Conservation (phyloP, 495 filamentous ascomycete genomes). For the Sporormia fimetaria region DNA sequence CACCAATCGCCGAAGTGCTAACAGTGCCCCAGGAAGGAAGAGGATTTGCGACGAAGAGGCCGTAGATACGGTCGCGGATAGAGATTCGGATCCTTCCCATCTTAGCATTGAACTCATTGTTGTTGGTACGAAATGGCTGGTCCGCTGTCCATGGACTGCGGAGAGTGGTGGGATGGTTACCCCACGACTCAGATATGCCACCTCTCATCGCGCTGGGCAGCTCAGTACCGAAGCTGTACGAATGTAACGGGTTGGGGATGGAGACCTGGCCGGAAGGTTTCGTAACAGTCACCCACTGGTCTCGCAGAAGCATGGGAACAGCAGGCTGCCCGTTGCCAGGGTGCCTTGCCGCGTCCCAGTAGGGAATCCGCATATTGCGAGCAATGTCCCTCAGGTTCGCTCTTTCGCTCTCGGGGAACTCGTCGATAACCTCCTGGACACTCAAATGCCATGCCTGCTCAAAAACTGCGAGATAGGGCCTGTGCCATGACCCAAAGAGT, state of each 20-base stretch:
- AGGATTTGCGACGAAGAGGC: slow-evolving; percentile 14
- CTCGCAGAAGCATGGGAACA: slow-evolving; percentile 18
- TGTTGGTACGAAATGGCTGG: slow-evolving; percentile 22
- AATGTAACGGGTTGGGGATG: slow-evolving; percentile 23
- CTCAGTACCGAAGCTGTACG: slow-evolving; percentile 16
- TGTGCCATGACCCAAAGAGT: slow-evolving; percentile 61
- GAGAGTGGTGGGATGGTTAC: slow-evolving; percentile 18
- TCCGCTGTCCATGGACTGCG: slow-evolving; percentile 17
- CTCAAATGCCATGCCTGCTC: slow-evolving; percentile 51
- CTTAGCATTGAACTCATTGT: slow-evolving; percentile 13
- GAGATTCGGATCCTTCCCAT: slow-evolving; percentile 11
- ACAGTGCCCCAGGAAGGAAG: slow-evolving; percentile 14
- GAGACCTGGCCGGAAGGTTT: slow-evolving; percentile 17
- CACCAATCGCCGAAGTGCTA: slow-evolving; percentile 16
- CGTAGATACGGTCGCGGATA: slow-evolving; percentile 22
- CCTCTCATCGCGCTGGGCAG: slow-evolving; percentile 17
- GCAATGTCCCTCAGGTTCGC: slow-evolving; percentile 14
- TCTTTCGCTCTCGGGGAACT: slow-evolving; percentile 36
- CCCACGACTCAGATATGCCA: slow-evolving; percentile 6
- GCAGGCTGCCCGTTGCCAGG: slow-evolving; percentile 13
- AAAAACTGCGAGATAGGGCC: slow-evolving; percentile 54
- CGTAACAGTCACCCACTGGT: slow-evolving; percentile 17
- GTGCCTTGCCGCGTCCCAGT: slow-evolving; percentile 23
- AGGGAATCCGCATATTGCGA: slow-evolving; percentile 21
- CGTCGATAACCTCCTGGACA: slow-evolving; percentile 41